Base-by-base conservation (phyloP, 345 rosid species). In the Rhizophora mangle region DNA sequence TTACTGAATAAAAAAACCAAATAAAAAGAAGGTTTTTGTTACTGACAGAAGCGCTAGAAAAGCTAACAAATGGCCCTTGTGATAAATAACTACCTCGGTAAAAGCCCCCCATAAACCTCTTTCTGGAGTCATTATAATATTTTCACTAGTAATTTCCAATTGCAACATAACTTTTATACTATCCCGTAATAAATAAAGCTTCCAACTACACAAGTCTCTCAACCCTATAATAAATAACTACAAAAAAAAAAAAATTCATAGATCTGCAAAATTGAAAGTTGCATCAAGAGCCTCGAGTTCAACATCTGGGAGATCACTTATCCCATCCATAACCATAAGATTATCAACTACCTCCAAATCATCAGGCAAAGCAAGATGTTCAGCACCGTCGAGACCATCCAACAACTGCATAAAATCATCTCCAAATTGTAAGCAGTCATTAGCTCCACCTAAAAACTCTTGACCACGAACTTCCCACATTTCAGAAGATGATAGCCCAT, bases 271-370 rank as follows among this genome's bases (percentile, higher is more conserved):
- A 65, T 74, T 68, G 54, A 84, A 65, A 34, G 70, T 61, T 64
- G 57, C 82, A 36, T 84, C 85, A 5, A 81, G 43, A 57, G 62
- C 76, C n/a, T 82, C 81, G 13, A 70, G 78, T 67, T 78, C 75
- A 27, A 74, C 68, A 36, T 69, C 29, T 0, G 80, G 72, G 56
- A 79, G 74, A 69, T 69, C 75, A 30, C 67, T 68, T 21, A 54
- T 47, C 34, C 60, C 74, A 29, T 63, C 68, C 34, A 31, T 39
- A 10, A 8, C 16, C 27, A 55, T n/a, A 8, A 55, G 56, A 20
- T 24, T 32, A 64, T 26, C 21, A 13, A 52, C 5, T 16, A 37
- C 20, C 26, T 60, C 71, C 6, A 5, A 19, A 13, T 53, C 63
- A 2, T 72, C 70, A 3, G 6, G 43, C 31, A 59, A 3, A 20